Percentiles rank a stretch among this genome's conserved stretches.
phyloP scores from a whole-genome alignment of 495 filamentous ascomycete species.

The Aspergillus sclerotioniger region DNA sequence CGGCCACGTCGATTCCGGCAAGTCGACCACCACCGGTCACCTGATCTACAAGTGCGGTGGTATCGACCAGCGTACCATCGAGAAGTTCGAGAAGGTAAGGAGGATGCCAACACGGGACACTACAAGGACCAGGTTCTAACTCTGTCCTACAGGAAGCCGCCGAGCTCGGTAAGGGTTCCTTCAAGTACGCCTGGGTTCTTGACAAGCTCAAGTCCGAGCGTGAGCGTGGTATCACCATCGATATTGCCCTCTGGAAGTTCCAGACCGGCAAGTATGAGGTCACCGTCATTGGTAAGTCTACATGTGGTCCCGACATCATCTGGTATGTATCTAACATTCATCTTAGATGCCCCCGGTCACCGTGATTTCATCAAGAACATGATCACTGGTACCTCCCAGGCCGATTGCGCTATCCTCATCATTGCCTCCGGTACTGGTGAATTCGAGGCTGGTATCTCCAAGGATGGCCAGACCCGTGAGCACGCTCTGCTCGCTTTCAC shows the following conservation, averaged over 20 bases:
- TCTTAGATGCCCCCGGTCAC: slow-evolving; percentile 97
- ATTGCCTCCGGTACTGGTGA: slow-evolving; percentile 99
- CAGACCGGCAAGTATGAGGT: slow-evolving; percentile 98
- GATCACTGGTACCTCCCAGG: slow-evolving; percentile 99
- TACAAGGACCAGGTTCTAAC: not conserved
- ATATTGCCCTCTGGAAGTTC: slow-evolving; percentile 99
- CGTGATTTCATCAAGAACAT: slow-evolving; percentile 99
- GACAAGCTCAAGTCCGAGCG: slow-evolving; percentile 99
- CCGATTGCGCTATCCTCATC: slow-evolving; percentile 99
- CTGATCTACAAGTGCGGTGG: slow-evolving; percentile 99
- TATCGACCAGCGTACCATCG: slow-evolving; percentile 99
- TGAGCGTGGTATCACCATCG: slow-evolving; percentile 99
- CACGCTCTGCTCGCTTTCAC: slow-evolving; percentile 99
- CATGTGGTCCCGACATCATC: slow-evolving; percentile 10
- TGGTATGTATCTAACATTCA: slow-evolving; percentile 13
- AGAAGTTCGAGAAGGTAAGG: slow-evolving; percentile 94
- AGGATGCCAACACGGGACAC: too few species aligned
- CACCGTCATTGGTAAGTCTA: slow-evolving; percentile 87
- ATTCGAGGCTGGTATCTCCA: slow-evolving; percentile 99
- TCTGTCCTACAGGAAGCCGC: slow-evolving; percentile 68
- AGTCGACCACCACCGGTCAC: slow-evolving; percentile 97
- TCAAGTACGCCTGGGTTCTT: slow-evolving; percentile 99
- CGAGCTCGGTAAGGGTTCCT: slow-evolving; percentile 99
- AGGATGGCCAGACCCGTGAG: slow-evolving; percentile 99
- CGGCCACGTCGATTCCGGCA: slow-evolving; percentile 99